Evolutionary conservation across 2,329 filamentous ascomycete species (phyloP).

Genomic region (Calonectria pseudoreteaudii): DNA sequence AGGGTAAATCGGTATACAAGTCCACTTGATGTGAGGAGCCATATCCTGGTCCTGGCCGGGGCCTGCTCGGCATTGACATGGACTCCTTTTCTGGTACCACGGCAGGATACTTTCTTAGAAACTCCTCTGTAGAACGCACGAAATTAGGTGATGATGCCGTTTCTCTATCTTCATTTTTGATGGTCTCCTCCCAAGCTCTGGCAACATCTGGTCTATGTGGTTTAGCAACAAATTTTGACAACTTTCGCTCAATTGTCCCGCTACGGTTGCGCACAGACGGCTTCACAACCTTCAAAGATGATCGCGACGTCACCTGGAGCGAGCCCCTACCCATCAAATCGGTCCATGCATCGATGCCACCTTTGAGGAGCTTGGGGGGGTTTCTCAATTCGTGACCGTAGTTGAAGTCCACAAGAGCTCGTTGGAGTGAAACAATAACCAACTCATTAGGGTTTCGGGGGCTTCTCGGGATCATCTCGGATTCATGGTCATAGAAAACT

Average conservation of each 20-base stretch:
- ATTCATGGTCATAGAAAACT: conserved; percentile 87
- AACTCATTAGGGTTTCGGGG: conserved; percentile 54
- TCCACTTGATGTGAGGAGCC: conserved; percentile 49
- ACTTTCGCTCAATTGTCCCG: conserved; percentile 49
- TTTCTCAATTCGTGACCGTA: conserved; percentile 79
- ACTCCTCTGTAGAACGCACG: conserved; percentile 83
- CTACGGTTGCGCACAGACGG: conserved; percentile 47
- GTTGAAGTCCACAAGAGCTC: conserved; percentile 87
- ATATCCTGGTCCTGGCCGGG: conserved; percentile 42
- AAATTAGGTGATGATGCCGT: conserved; percentile 64
- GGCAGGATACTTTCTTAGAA: conserved; percentile 84
- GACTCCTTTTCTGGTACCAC: conserved; percentile 71
- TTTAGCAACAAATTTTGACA: conserved; percentile 64
- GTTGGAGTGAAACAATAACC: conserved; percentile 78
- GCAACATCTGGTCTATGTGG: conserved; percentile 86
- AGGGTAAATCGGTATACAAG: conserved; percentile 61
- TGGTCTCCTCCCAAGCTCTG: conserved; percentile 81
- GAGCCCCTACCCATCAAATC: conserved; percentile 82
- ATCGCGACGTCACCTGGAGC: conserved; percentile 59
- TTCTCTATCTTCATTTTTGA: conserved; percentile 72
- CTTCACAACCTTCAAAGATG: conserved; percentile 27
- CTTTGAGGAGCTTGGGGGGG: conserved; percentile 81
- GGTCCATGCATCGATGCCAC: conserved; percentile 88
- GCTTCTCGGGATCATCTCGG: conserved; percentile 61
- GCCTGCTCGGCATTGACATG: conserved; percentile 60